These are phyloP conservation scores for Didymella segeticola DNA, from an alignment of 2,329 filamentous ascomycete species.

Conservation along the genomic window DNA sequence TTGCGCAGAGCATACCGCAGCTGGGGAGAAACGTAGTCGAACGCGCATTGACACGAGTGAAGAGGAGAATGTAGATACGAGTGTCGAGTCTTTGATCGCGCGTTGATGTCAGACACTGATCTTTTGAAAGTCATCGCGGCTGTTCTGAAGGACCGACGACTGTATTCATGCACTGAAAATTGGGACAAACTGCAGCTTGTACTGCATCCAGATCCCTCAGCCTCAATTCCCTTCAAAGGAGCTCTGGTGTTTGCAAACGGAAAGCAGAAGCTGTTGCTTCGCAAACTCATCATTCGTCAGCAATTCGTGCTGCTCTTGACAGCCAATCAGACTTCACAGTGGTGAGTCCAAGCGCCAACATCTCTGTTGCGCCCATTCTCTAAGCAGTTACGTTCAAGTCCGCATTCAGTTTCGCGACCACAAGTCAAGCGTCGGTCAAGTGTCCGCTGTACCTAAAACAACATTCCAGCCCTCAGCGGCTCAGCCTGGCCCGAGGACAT, in stretches of 20 bases:
- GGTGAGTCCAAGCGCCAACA: neutral
- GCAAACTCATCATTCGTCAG: conserved; percentile 1
- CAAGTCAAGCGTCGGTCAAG: neutral
- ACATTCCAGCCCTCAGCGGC: neutral
- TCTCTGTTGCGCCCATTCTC: neutral
- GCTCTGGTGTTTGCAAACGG: neutral
- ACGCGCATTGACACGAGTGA: conserved; percentile 44
- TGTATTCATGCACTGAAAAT: no score
- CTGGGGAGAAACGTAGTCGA: conserved; percentile 45
- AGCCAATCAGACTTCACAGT: neutral
- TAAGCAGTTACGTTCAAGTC: neutral
- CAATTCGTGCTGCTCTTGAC: neutral
- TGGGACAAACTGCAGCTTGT: no score
- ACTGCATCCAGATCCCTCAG: no score
- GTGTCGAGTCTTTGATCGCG: neutral
- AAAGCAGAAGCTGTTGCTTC: neutral
- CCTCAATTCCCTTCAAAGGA: no score
- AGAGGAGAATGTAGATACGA: conserved; percentile 45
- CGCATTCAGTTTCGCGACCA: neutral
- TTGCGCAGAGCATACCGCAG: conserved; percentile 43
- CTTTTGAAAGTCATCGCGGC: no score
- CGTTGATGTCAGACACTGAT: no score
- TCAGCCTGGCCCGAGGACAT: neutral
- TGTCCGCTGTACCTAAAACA: neutral
- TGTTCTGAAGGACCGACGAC: no score